Evolutionary conservation across 2,329 filamentous ascomycete genomes (phyloP), one percentile per base, ranked within the genome.

Genomic region (Neoascochyta sp.): DNA sequence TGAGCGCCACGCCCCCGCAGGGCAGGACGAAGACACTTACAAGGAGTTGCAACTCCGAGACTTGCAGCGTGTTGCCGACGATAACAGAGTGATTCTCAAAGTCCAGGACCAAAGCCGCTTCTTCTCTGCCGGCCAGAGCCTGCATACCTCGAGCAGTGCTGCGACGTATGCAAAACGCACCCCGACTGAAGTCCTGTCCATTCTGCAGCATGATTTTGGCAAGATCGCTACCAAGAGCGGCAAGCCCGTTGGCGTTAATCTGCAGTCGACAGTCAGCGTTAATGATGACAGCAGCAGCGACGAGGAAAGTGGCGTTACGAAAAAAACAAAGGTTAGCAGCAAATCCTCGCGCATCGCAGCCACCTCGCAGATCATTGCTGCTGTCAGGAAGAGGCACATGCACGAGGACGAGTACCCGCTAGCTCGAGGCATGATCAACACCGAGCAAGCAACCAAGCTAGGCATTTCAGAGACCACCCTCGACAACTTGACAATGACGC

Each of bases 41-140:
- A 78, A 81, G 41, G 73, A 88, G 53, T 68, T 96, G 17, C 75
- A 80, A 21, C 71, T 98, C 9, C 80, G 81, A 15, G 92, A 98
- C 69, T 71, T 98, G 18, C 80, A 78, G 32, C 84, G 78, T 2
- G 80, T 86, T 32, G 73, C 76, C 11, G 76, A 83, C 43, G 83
- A 92, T 46, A 78, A 83, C 39, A 80, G 85, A 12, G 83, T 96
- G 40, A 78, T 84, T 30, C 76, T 98, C 29, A 90, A 89, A 39
- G 83, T 96, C 51, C 86, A 85, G 45, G 86, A 95, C 53, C 87
- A 95, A 57, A 85, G 78, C 55, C 79, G 76, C 9, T 89, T 95
- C 61, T 90, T 93, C 56, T 80, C 81, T 0, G 68, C 62, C 1
- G 63, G 65, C 13, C 60, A 64, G 36, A 56, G 62, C 20, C 56